These are phyloP conservation scores for Oidiodendron maius DNA, from an alignment of 495 filamentous ascomycete genomes.

Conservation along the genomic window DNA sequence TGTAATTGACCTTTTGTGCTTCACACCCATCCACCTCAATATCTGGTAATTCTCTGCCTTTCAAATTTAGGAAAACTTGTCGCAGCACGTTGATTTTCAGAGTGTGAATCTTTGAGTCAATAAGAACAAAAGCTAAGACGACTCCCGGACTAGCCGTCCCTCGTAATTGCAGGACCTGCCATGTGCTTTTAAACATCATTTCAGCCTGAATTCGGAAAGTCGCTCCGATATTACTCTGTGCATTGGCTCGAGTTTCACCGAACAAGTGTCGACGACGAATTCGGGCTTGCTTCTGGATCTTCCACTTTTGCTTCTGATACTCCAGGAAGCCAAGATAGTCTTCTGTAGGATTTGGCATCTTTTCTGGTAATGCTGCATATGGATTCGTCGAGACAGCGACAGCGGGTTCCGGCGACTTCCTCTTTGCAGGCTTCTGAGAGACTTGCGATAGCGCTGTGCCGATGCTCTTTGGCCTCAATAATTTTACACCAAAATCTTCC, in stretches of 20 bases:
- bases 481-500: slow-evolving; percentile 71
- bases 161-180: slow-evolving; percentile 87
- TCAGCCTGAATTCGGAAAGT: slow-evolving; percentile 91
- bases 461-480: slow-evolving; percentile 63
- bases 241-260: slow-evolving; percentile 67
- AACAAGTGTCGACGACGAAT: slow-evolving; percentile 86
- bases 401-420: slow-evolving; percentile 65
- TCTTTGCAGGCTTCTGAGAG: slow-evolving; percentile 57
- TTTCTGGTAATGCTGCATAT: slow-evolving; percentile 74
- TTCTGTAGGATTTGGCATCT: slow-evolving; percentile 79
- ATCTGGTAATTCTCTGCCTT: slow-evolving; percentile 77
- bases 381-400: slow-evolving; percentile 62
- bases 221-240: slow-evolving; percentile 70
- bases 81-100: slow-evolving; percentile 87
- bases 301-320: slow-evolving; percentile 99
- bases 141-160: slow-evolving; percentile 77
- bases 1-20: slow-evolving; percentile 87
- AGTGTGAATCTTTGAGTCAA: slow-evolving; percentile 82
- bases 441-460: slow-evolving; percentile 47
- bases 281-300: slow-evolving; percentile 90
- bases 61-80: slow-evolving; percentile 86
- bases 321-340: slow-evolving; percentile 86
- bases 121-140: slow-evolving; percentile 83
- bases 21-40: slow-evolving; percentile 81
- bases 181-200: slow-evolving; percentile 80